Base-by-base conservation (phyloP, 2,329 filamentous ascomycete species). In the Hymenotorrendiella dingleyae region DNA sequence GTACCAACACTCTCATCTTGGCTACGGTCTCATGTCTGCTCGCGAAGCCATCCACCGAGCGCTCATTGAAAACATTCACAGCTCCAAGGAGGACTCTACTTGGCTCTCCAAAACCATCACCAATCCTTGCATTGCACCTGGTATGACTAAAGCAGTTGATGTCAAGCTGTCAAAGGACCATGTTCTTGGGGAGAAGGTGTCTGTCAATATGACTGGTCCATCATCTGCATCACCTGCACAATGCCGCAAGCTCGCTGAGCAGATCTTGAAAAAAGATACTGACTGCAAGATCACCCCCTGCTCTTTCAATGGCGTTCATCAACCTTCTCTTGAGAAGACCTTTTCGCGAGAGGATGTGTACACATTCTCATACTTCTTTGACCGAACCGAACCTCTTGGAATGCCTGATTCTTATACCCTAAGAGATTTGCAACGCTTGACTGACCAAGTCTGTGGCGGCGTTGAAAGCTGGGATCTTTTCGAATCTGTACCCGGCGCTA, bases 321-420 rank as follows among this genome's bases (percentile, higher is more conserved):
- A 98, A 66, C 93, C 93, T 8, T 83, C 85, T 17, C 75, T 98
- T 36, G 82, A 80, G 55, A 94, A 95, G 74, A 98, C 93, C 0
- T 98, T 98, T 59, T 72, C 86, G 20, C 77, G 76, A 50, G 91
- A 97, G 66, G 90, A 96, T 58, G 80, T 97, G 28, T 98, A 91
- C 69, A 88, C 97, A 55, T 91, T 98, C 68, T 94, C 87, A 22
- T 98, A 94, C 76, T 98, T 98, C 69, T 96, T 85, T 69, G 93
- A 98, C 71, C 90, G 94, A 58, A 94, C 86, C 19, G 78, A 86
- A 64, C 87, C 89, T 4, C 79, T 98, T 9, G 94, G 94, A 54
- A 97, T 98, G 89, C 93, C 94, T n/a, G 89, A 95, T 54, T 90
- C 86, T 5, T 98, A 97, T 67, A 96, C 90, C 1, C 71, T 98